phyloP scores from a whole-genome alignment of 805 yeast genomes.

The Wickerhamomyces silvicola region DNA sequence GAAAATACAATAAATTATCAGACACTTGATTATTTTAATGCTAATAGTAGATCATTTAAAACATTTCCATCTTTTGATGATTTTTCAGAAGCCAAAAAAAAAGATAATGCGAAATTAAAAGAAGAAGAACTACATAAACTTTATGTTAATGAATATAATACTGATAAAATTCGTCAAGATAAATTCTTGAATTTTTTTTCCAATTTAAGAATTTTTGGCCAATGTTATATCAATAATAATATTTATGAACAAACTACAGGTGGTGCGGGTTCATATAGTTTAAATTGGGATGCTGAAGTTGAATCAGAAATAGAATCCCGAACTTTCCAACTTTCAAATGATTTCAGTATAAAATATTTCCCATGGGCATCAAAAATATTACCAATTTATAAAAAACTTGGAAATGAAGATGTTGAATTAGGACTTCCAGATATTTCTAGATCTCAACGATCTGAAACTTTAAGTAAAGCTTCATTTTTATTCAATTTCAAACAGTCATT shows the following conservation, averaged over 20 bases:
- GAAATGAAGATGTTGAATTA: conserved; percentile 17
- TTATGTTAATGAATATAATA: background rate
- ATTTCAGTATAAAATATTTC: conserved; percentile 30
- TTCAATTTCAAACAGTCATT: conserved; percentile 14
- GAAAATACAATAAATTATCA: too few species aligned
- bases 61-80: too few species aligned
- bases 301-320: conserved; percentile 2
- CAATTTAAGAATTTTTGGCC: conserved; percentile 17
- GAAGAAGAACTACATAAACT: background rate
- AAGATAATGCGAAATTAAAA: background rate
- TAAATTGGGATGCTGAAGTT: conserved; percentile 10
- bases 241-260: conserved; percentile 7
- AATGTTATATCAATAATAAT: conserved; percentile 14
- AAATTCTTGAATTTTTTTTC: conserved; percentile 9
- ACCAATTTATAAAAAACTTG: conserved; percentile 28
- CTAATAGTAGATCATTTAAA: too few species aligned
- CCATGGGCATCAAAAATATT: conserved; percentile 32
- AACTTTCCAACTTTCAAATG: conserved; percentile 20
- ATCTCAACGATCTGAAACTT: conserved; percentile 1
- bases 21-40: too few species aligned
- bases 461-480: conserved; percentile 15
- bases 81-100: conserved; percentile 30
- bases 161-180: conserved; percentile 3
- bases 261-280: background rate
- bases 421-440: conserved; percentile 24